These are phyloP conservation scores for Aspergillus glaucus DNA, from an alignment of 2,329 filamentous ascomycete species.

Conservation along the genomic window DNA sequence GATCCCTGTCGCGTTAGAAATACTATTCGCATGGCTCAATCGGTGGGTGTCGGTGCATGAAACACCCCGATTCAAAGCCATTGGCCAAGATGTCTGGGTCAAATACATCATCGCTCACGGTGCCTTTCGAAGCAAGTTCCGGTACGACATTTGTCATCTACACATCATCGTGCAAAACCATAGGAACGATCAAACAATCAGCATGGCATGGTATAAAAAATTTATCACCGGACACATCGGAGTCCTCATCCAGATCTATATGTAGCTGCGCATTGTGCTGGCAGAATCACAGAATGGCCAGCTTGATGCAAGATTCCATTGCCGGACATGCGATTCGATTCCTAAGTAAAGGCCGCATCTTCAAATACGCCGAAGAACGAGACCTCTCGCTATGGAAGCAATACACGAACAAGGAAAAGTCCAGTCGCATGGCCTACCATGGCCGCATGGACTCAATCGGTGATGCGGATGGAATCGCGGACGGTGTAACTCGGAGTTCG, in stretches of 20 bases:
- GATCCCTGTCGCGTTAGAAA: no score
- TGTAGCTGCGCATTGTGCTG: no score
- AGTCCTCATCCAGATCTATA: no score
- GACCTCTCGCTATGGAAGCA: constrained; percentile 45
- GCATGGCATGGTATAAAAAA: no score
- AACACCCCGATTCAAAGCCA: no score
- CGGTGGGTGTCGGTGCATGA: neutral
- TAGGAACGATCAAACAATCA: no score
- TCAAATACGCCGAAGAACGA: constrained; percentile 43
- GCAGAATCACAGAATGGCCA: constrained; percentile 18
- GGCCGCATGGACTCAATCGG: constrained; percentile 31
- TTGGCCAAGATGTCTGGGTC: neutral
- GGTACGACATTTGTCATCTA: neutral
- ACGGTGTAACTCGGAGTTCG: no score
- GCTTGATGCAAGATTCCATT: constrained; percentile 40
- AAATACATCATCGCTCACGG: neutral
- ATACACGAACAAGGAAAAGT: constrained; percentile 47
- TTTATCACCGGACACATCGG: neutral
- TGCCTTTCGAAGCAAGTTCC: neutral
- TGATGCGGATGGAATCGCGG: constrained; percentile 20
- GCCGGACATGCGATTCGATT: constrained; percentile 39
- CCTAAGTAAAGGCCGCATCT: constrained; percentile 28
- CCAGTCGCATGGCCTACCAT: constrained; percentile 40
- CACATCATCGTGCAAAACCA: neutral
- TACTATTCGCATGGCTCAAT: neutral